Base-by-base conservation (phyloP, 306 rosid genomes). In the Arachis stenosperma region DNA sequence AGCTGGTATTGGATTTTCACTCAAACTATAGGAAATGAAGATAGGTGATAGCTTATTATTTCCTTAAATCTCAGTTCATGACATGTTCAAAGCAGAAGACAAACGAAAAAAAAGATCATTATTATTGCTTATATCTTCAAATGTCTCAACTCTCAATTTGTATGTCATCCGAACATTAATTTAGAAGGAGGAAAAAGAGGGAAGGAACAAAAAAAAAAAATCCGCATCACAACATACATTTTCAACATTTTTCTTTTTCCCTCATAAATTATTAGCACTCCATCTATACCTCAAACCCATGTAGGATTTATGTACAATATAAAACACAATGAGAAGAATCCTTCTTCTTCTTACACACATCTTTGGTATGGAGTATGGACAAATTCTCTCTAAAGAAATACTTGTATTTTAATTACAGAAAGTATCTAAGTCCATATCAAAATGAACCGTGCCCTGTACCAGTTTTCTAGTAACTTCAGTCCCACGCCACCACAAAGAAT, bases 251-350 rank as follows among this genome's bases (percentile, higher is more conserved):
- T 33, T 33, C 37, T 33, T 33, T 66, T 61, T 65, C 52, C 61
- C 60, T 48, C 30, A 73, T 73, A 78, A 80, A 71, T 63, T 67
- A 76, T 79, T 39, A 71, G 37, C 69, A 79, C 78, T 63, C 78
- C 85, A 82, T 69, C 81, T 80, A 82, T 81, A 84, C 77, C 81
- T 75, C 67, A 75, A 81, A 64, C 84, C 65, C 81, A 81, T 82
- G 85, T 43, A 81, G 73, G 77, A 74, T 65, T 57, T 86, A 83
- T 89, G 74, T 82, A 87, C 89, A 90, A 33, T 33, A 33, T 33
- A 67, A 78, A 66, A 75, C 67, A 74, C 3, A 9, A 73, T 51
- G 15, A 43, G 30, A 56, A 37, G 36, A 58, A 71, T 30, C 46
- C 46, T 2, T 8, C 46, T 8, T 8, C 46, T 81, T 22, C 27